A percentile compares a stretch with the other conserved stretches of the same genome.
phyloP scores from a whole-genome alignment of 192 early-diverging fungal genomes.

The Globomyces pollinis-pini region DNA sequence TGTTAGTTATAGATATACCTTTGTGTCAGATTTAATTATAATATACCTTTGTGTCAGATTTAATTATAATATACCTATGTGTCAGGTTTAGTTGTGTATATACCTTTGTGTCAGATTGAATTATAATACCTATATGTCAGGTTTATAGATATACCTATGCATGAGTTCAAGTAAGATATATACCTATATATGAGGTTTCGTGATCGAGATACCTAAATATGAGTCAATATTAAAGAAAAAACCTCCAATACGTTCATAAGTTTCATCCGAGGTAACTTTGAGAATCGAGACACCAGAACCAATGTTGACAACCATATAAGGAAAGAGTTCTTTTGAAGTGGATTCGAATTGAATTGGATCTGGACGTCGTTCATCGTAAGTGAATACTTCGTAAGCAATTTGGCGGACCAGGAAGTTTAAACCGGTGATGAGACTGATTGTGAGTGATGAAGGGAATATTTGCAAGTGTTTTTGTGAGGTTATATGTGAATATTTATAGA shows the following conservation, averaged over 20 bases:
- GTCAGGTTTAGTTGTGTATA: no score
- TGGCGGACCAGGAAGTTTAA: slow-evolving; percentile 88
- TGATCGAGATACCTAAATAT: slow-evolving; percentile 51
- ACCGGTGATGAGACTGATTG: slow-evolving; percentile 52
- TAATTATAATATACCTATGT: no score
- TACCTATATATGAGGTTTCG: neutral
- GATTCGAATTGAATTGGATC: slow-evolving; percentile 57
- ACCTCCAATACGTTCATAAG: slow-evolving; percentile 83
- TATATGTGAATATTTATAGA: no score
- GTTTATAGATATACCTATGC: no score
- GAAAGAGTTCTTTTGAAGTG: slow-evolving; percentile 59
- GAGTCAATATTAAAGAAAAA: no score
- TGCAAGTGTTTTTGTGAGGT: no score
- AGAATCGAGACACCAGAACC: slow-evolving; percentile 94
- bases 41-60: no score
- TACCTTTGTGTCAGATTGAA: no score
- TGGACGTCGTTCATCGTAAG: slow-evolving; percentile 67
- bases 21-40: no score
- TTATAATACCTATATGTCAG: no score
- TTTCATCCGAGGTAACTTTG: slow-evolving; percentile 81
- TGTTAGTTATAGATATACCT: slow-evolving; percentile 3
- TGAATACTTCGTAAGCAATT: slow-evolving; percentile 89
- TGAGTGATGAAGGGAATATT: neutral
- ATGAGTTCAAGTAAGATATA: slow-evolving; percentile 19
- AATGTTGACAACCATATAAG: slow-evolving; percentile 95